A percentile compares a stretch with the other conserved stretches of the same genome.
These are phyloP conservation scores for Diaporthe velutina DNA, from an alignment of 2,329 filamentous ascomycete species.

Conservation along the genomic window DNA sequence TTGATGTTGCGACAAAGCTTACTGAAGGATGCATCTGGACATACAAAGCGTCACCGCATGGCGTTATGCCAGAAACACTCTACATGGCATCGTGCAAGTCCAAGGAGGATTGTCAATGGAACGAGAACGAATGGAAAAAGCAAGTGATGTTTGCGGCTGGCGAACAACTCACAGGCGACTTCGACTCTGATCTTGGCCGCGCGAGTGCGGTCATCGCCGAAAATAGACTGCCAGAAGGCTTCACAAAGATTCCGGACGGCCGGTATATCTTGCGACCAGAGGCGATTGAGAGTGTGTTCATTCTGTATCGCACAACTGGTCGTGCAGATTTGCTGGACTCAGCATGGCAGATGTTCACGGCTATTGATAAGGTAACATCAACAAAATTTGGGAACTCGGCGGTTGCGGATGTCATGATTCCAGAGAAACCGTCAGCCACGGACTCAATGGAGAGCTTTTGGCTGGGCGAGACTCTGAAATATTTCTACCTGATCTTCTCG, in stretches of 20 bases:
- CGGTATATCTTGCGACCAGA: constrained; percentile 39
- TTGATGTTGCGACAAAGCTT: constrained; percentile 59
- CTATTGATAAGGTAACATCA: constrained; percentile 28
- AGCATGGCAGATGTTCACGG: constrained; percentile 39
- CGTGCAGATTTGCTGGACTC: constrained; percentile 31
- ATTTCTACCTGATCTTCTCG: constrained; percentile 39
- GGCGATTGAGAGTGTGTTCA: constrained; percentile 39
- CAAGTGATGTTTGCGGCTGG: constrained; percentile 34
- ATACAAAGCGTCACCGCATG: constrained; percentile 60
- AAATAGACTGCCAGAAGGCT: constrained; percentile 30
- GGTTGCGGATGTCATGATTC: constrained; percentile 27
- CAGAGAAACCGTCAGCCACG: background rate
- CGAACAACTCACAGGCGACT: constrained; percentile 25
- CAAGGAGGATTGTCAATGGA: constrained; percentile 45
- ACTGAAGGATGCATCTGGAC: constrained; percentile 66
- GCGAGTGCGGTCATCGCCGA: constrained; percentile 30
- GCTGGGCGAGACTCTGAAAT: constrained; percentile 40
- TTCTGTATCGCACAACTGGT: constrained; percentile 36
- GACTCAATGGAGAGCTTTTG: constrained; percentile 41
- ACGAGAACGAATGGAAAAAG: constrained; percentile 46
- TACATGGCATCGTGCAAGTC: constrained; percentile 55
- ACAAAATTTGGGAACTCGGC: constrained; percentile 35
- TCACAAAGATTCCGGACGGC: constrained; percentile 24
- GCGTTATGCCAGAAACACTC: constrained; percentile 67
- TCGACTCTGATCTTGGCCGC: constrained; percentile 19